phyloP scores from a whole-genome alignment of 352 stramenopile species.

The Phytophthora syringae region DNA sequence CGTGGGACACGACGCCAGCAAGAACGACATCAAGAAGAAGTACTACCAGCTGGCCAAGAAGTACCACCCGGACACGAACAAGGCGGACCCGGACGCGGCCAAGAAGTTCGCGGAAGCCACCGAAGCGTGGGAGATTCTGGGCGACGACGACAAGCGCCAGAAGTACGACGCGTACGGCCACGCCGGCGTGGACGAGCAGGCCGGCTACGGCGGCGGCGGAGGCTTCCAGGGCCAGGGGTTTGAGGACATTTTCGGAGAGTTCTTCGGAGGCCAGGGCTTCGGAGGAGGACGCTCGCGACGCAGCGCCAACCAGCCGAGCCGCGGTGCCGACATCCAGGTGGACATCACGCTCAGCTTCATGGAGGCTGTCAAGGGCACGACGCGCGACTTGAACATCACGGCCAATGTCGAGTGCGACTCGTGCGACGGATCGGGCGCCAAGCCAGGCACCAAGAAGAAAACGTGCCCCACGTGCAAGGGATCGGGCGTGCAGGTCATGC shows the following conservation, averaged over 20 bases:
- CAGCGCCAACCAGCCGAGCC: slow-evolving; percentile 75
- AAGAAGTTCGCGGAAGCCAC: slow-evolving; percentile 95
- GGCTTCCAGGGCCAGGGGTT: slow-evolving; percentile 81
- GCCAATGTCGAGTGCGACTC: slow-evolving; percentile 80
- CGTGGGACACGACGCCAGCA: slow-evolving; percentile 87
- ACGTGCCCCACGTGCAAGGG: slow-evolving; percentile 85
- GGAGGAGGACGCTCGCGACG: slow-evolving; percentile 73
- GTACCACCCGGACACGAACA: slow-evolving; percentile 99
- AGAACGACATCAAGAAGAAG: slow-evolving; percentile 98
- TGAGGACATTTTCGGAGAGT: slow-evolving; percentile 92
- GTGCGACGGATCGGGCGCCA: slow-evolving; percentile 83
- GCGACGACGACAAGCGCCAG: slow-evolving; percentile 93
- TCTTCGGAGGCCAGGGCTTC: slow-evolving; percentile 83
- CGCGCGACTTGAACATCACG: slow-evolving; percentile 88
- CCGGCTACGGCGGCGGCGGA: slow-evolving; percentile 60
- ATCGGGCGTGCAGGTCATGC: slow-evolving; percentile 86
- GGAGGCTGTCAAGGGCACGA: slow-evolving; percentile 94
- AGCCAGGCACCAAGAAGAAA: slow-evolving; percentile 83
- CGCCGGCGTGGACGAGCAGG: slow-evolving; percentile 93
- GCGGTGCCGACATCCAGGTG: slow-evolving; percentile 95
- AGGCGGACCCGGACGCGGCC: slow-evolving; percentile 88
- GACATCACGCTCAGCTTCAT: slow-evolving; percentile 94
- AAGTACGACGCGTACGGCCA: slow-evolving; percentile 96
- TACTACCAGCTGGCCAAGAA: slow-evolving; percentile 97
- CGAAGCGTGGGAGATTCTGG: slow-evolving; percentile 94